A percentile compares a stretch with the other conserved stretches of the same genome.
phyloP scores from a whole-genome alignment of 2,329 filamentous ascomycete species.

The Neodidymelliopsis sp. region DNA sequence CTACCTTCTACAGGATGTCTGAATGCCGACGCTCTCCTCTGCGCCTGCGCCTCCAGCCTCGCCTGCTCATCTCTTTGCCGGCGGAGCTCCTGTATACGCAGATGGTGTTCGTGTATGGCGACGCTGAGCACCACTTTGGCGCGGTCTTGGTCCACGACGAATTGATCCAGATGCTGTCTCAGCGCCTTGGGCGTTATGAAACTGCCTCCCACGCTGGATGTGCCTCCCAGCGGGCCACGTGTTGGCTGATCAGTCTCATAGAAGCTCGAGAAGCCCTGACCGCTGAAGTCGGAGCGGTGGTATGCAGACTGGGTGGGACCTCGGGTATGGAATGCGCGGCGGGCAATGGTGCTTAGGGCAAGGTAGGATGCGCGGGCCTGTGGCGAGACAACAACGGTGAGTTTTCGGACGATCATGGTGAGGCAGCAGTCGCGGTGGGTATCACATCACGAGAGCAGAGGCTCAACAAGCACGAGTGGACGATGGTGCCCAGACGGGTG shows the following conservation, averaged over 20 bases:
- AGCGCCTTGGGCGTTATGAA: conserved; percentile 70
- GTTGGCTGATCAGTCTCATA: conserved; percentile 71
- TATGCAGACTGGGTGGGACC: conserved; percentile 56
- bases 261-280: conserved; percentile 66
- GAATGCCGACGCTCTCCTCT: conserved; percentile 72
- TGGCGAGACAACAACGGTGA: conserved; percentile 44
- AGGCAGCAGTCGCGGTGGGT: conserved; percentile 11
- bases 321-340: conserved; percentile 45
- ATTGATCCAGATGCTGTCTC: conserved; percentile 92
- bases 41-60: conserved; percentile 73
- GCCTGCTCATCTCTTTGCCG: conserved; percentile 81
- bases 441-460: conserved; percentile 27
- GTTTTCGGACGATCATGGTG: conserved; percentile 34
- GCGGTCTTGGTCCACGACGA: conserved; percentile 93
- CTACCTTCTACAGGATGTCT: conserved; percentile 80
- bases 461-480: conserved; percentile 20
- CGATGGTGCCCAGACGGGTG: conserved; percentile 11
- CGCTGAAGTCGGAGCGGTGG: conserved; percentile 68
- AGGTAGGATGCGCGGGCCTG: conserved; percentile 53
- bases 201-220: conserved; percentile 64
- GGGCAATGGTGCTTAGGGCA: conserved; percentile 41
- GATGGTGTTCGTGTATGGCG: conserved; percentile 96
- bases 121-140: conserved; percentile 94
- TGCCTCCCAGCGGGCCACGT: conserved; percentile 67
- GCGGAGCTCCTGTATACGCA: conserved; percentile 78